Evolutionary conservation across 2,329 filamentous ascomycete species (phyloP), one percentile per base, ranked within the genome.

Genomic region (Neofusicoccum sp.): DNA sequence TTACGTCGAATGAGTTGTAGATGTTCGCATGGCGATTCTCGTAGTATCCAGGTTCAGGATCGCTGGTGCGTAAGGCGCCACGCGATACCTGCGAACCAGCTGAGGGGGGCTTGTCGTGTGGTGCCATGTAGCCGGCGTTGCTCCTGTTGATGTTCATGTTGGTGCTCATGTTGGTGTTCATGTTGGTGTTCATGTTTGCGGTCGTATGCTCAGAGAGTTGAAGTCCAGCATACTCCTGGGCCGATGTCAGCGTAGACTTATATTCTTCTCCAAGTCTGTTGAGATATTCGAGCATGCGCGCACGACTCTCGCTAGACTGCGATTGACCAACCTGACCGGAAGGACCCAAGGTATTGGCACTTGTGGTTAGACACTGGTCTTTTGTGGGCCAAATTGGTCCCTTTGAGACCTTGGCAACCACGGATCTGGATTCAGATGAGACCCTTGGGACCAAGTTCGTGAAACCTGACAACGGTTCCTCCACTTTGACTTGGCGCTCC

Each of bases 221-320:
- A n/a, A 45, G n/a, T 16, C n/a, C 29, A 36, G 12, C 37, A 28
- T 41, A 29, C 9, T 44, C 52, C 4, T 56, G 52, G 9, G 52
- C 22, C 12, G 52, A 14, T 14, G 7, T 14, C 5, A 34, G 31
- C 11, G 56, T 11, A 31, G 16, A 12, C 8, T 29, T 6, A 1
- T 36, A 22, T 49, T 62, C 49, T 5, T 48, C 16, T 28, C 49
- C 48, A 29, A 56, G n/a, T 3, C 61, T 31, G 49, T 62, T 56
- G 14, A 62, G 61, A 44, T 62, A 62, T 2, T 62, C 61, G 6
- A 45, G 49, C 61, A 62, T 62, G 31, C 61, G 61, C 16, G 49
- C 61, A 31, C 61, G 61, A 12, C 50, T 62, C 41, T 56, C 49
- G n/a, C 41, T 39, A 9, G 48, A 31, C 41, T 34, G 54, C n/a